Evolutionary conservation across 148 eudicot species (phyloP), one percentile per base, ranked within the genome.

Genomic region (Rhododendron vialii): DNA sequence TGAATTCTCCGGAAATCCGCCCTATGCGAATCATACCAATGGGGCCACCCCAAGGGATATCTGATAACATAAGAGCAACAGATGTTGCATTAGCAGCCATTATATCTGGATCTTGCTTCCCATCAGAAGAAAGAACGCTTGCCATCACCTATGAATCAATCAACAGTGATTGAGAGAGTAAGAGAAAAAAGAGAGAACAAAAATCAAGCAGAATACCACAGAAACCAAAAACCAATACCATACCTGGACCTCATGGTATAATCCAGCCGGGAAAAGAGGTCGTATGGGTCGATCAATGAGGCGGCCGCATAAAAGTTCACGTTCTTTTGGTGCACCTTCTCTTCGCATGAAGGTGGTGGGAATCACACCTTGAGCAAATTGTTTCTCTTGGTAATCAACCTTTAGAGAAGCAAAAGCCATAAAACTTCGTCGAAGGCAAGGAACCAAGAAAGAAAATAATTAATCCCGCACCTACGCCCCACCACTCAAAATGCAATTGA

Each of bases 301-400:
- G 35, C 99, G 98, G 48, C 98, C 99, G 83, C 96, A 94, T 87
- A 98, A 86, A 82, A 98, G 96, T 80, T 98, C 98, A 24, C 99
- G 98, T 90, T 98, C 99, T 94, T 93, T 98, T 6, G 99, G 99
- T 90, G 99, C 98, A 81, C 99, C 99, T 89, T 98, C 99, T 86
- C 99, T 92, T 84, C 99, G 91, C 98, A 98, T 98, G 82, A 90
- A 98, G 81, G 99, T 95, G 83, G 85, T 92, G 55, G 99, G 99
- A 84, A 98, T 98, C 78, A 94, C 93, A 80, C 99, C 96, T 90
- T 94, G 98, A 80, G 99, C 99, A 69, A 91, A 98, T 55, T 95
- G 98, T 89, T 98, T 98, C 91, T 98, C 99, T 91, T 95, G 98
- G 87, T 98, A 98, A 89, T 98, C 98, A 92, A 98, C 99, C 99